Evolutionary conservation across 495 filamentous ascomycete species (phyloP), one percentile per base, ranked within the genome.

Genomic region (Chaetomium cochliodes): DNA sequence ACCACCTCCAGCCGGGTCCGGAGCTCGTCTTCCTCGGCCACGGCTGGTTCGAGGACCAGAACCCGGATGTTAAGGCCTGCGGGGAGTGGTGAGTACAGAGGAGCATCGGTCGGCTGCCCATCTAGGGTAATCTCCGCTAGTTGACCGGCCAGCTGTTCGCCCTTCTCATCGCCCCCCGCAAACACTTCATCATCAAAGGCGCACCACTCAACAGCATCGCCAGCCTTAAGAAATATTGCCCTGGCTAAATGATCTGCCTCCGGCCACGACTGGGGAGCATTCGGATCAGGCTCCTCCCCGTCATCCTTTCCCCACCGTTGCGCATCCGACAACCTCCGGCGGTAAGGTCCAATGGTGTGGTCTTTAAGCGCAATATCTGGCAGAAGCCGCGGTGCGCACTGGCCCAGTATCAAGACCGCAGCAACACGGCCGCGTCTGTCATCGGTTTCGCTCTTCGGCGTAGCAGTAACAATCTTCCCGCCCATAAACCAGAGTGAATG

Each of bases 161-260:
- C 28, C 3, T 1, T 18, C 16, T 37, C 16, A 7, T 33, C 52
- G 28, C 8, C n/a, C 7, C 18, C 16, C 5, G 5, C 52, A 16
- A 37, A 37, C 12, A n/a, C n/a, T n/a, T 15, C 28, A 16, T 55
- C 52, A 12, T 55, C 28, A 15, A 55, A 55, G 18, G 18, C 16
- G 30, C 52, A 55, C 4, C 30, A 5, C 1, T 55, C 52, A n/a
- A 55, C 52, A 16, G 30, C 52, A 22, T 37, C 52, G 52, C 52
- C 52, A 11, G 52, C 52, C 7, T 55, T 16, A 18, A 55, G 28
- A n/a, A 55, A 55, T 18, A 55, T 33, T 3, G 52, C 52, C 30
- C 52, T 55, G 52, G 52, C 52, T 6, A 55, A 16, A 22, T 55
- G 52, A 20, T 55, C 52, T 12, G 52, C 52, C 52, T 55, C 52